phyloP scores from a whole-genome alignment of 2,329 filamentous ascomycete genomes.

The Sarocladium strictum region DNA sequence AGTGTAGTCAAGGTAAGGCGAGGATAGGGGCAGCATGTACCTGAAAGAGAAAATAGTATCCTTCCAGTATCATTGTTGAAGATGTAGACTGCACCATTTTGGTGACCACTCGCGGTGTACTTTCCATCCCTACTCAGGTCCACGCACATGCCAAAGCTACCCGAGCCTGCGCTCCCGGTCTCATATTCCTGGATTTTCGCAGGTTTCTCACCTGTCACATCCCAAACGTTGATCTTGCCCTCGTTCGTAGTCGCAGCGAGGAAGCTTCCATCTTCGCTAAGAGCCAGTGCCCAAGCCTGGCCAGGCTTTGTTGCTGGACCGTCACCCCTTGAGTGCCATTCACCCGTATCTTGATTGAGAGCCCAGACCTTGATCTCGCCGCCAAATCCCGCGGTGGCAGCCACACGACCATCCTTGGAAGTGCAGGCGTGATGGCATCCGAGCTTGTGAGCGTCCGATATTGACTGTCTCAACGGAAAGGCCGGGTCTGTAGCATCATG shows the following conservation, averaged over 20 bases:
- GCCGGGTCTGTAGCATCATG: conserved; percentile 67
- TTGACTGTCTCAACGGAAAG: conserved; percentile 73
- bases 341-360: conserved; percentile 47
- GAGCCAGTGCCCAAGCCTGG: conserved; percentile 80
- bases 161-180: conserved; percentile 63
- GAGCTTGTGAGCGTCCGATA: conserved; percentile 74
- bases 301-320: conserved; percentile 49
- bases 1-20: conserved; percentile 7
- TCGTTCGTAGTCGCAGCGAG: conserved; percentile 85
- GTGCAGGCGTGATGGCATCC: conserved; percentile 87
- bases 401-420: conserved; percentile 60
- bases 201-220: conserved; percentile 49
- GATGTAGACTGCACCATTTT: conserved; percentile 86
- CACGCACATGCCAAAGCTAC: conserved; percentile 84
- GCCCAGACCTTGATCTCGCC: conserved; percentile 85
- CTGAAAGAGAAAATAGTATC: conserved; percentile 77
- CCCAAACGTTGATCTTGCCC: conserved; percentile 86
- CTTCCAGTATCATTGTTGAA: conserved; percentile 90
- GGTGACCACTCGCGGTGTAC: conserved; percentile 86
- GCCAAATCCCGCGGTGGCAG: conserved; percentile 81
- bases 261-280: conserved; percentile 78
- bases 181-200: conserved; percentile 76
- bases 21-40: conserved; percentile 36
- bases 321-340: conserved; percentile 40
- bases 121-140: conserved; percentile 75